Evolutionary conservation across 768 basidiomycete genomes (phyloP).

Genomic region (Auricularia cornea): DNA sequence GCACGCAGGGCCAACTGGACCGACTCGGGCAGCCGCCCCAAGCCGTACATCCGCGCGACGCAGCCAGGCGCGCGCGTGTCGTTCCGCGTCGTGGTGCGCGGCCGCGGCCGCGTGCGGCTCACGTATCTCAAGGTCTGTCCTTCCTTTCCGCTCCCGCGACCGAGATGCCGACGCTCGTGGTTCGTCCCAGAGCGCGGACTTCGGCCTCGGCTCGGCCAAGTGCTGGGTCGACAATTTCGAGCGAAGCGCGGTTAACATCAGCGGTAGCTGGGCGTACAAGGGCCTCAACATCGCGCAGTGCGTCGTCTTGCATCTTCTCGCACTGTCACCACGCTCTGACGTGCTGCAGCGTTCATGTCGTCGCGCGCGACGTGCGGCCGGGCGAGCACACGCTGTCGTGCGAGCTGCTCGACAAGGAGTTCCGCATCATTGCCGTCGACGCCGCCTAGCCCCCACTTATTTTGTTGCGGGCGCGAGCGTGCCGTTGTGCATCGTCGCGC

Average conservation of each 20-base stretch:
- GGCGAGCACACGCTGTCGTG: neutral
- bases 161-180: no score
- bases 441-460: no score
- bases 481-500: no score
- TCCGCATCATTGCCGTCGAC: neutral
- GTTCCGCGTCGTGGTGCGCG: neutral
- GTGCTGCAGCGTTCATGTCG: neutral
- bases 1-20: neutral
- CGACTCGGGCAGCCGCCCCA: neutral
- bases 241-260: neutral
- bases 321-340: neutral
- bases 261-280: neutral
- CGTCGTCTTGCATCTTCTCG: neutral
- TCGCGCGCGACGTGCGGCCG: neutral
- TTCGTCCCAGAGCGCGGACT: neutral
- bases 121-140: neutral
- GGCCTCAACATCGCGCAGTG: neutral
- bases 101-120: neutral
- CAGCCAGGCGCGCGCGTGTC: neutral
- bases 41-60: conserved; percentile 4
- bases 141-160: no score
- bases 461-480: no score
- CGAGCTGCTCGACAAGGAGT: neutral
- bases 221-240: conserved; percentile 1
- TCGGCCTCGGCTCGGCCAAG: conserved; percentile 1